phyloP scores from a whole-genome alignment of 202 grass and related monocot species.

The Panicum virgatum region DNA sequence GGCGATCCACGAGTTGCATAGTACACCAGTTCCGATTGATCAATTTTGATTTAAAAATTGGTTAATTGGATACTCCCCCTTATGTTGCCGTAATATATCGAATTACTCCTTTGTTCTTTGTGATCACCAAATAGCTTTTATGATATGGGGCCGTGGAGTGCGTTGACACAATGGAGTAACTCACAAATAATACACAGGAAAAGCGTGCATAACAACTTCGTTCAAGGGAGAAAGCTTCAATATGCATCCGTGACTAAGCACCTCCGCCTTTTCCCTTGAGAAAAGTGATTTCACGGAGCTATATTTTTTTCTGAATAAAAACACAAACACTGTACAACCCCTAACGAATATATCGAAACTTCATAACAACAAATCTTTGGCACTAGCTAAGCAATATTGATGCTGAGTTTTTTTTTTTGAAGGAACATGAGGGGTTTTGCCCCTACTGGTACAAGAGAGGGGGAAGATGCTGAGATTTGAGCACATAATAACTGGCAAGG shows the following conservation, averaged over 20 bases:
- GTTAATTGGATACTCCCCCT: background rate
- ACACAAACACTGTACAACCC: background rate
- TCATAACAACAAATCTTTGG: background rate
- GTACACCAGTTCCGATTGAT: background rate
- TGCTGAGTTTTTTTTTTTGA: too few relatives aligned
- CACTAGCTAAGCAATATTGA: background rate
- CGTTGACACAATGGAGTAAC: background rate
- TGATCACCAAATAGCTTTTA: background rate
- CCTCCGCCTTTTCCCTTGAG: background rate
- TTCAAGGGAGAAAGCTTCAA: background rate
- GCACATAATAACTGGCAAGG: background rate
- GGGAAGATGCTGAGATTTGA: background rate
- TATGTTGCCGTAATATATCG: background rate
- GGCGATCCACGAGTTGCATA: background rate
- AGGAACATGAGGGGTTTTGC: too few relatives aligned
- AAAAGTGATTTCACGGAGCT: background rate
- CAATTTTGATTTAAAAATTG: background rate
- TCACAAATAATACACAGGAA: background rate
- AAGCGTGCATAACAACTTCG: background rate
- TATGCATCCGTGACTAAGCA: constrained; percentile 11
- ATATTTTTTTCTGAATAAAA: background rate
- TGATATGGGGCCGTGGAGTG: background rate
- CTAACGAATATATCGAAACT: background rate
- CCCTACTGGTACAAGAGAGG: too few relatives aligned
- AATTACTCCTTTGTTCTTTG: background rate